Base-by-base conservation (phyloP, 2,329 filamentous ascomycete genomes). In the Cucurbitaria berberidis region DNA sequence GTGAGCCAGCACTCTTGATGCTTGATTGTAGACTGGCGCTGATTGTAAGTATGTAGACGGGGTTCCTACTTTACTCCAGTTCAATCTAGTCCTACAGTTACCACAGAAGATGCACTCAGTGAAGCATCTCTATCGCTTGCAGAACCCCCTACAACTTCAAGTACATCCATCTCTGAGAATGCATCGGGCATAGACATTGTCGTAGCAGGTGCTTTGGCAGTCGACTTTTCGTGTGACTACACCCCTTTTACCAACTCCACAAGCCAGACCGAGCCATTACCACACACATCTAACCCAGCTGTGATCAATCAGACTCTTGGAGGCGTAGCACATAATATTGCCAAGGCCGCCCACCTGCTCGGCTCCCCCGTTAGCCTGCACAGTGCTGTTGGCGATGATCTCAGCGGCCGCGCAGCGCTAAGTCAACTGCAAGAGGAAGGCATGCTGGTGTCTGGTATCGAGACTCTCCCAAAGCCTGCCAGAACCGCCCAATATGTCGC, bases 401-500 rank as follows among this genome's bases (percentile, higher is more conserved):
- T 86, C 1, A 89, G 90, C 51, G 95, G 93, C 15, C 84, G 84
- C 32, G 88, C 88, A 7, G 86, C 95, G 10, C 75, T 96, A 0
- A 80, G 85, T 6, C 83, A 86, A 15, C 80, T 98, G 3, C 72
- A 83, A 61, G 75, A 82, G 3, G 81, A 85, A 46, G 88, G 87
- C 24, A 84, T 96, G 48, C 82, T 86, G 55, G 85, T 81, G 0
- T 77, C 80, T 10, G 86, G 85, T 35, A 84, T 97, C 45, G 82
- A 69, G 35, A 70, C 66, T 0, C 60, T 79, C 0, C 60, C 64
- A 5, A 57, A 60, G 19, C 80, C 80, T 2, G 82, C 81, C 27
- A 84, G 89, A 50, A 98, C 93, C 1, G 91, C 93, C 0, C 92
- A 97, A 73, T 98, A 98, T 72, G 85, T 98, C 3, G 89, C 93